Conservation (phyloP, 2,329 filamentous ascomycete genomes). For the Aspergillus pseudoviridinutans region DNA sequence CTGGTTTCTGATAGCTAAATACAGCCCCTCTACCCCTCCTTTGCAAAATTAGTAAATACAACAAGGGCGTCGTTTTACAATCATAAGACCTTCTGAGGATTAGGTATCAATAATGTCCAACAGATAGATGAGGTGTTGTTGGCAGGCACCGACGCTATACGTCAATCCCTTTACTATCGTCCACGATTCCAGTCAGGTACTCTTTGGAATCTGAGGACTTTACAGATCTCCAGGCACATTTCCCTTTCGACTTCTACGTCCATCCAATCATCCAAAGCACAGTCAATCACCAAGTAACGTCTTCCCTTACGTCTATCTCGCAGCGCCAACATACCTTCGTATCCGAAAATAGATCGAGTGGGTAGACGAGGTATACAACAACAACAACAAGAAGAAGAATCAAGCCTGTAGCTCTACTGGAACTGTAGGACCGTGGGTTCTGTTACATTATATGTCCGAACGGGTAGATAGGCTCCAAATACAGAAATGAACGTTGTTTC, state of each 20-base stretch:
- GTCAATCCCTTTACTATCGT: background rate
- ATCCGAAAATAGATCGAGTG: background rate
- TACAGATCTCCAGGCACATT: background rate
- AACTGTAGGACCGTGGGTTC: background rate
- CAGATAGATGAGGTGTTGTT: background rate
- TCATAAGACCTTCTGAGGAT: background rate
- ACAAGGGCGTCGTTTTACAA: background rate
- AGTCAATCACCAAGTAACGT: background rate
- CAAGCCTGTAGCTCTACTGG: background rate
- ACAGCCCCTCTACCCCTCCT: background rate
- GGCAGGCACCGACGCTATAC: background rate
- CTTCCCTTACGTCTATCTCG: background rate
- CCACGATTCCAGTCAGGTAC: background rate
- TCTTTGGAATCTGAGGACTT: background rate
- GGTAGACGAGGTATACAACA: background rate
- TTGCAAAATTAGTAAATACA: background rate
- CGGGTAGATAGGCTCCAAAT: background rate
- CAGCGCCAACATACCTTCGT: background rate
- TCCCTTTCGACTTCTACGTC: background rate
- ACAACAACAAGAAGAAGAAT: background rate
- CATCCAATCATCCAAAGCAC: background rate
- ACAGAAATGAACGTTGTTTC: background rate
- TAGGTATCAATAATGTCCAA: background rate
- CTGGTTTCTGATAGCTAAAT: background rate
- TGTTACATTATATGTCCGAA: background rate